Base-by-base conservation (phyloP, 306 rosid genomes). In the Cajanus cajan region DNA sequence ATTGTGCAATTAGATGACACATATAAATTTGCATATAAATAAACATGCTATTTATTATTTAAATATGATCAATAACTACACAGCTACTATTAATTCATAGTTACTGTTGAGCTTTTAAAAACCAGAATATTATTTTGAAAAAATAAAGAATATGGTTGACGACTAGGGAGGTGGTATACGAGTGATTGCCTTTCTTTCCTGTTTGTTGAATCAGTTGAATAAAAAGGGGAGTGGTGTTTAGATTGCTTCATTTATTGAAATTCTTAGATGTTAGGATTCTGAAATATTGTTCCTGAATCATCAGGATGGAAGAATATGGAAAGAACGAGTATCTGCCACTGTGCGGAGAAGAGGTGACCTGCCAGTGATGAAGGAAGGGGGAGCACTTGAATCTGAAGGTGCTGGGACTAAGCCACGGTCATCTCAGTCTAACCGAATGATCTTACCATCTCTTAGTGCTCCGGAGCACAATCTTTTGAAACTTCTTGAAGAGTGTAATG, bases 221-320 rank as follows among this genome's bases (percentile, higher is more conserved):
- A 11, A 58, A 25, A 25, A 2, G 57, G 16, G 0, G 28, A 16
- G 34, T 71, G 45, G 52, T 14, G 28, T 70, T 12, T 2, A 22
- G 36, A 19, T 44, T 55, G 40, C 65, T 74, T 33, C 12, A 19
- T 67, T 66, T 36, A 0, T 65, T 25, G 28, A 63, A 70, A 22
- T 47, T 61, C 34, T 79, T 40, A 7, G 48, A 63, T 52, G 28
- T 50, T 79, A 40, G 68, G 68, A 72, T 77, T 83, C 44, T 74
- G 57, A 81, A 83, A 76, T 80, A 45, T 76, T 68, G 54, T 72
- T 80, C 57, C 43, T 78, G 22, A 22, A 71, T 72, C 58, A 37
- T 71, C 86, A 95, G 98, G 99, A 95, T 83, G 99, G 96, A 80
- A 88, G 97, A 81, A 86, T 95, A 81, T 95, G 99, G 99, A 95